These are phyloP conservation scores for Vitellaria paradoxa DNA, from an alignment of 179 eudicot genomes.

Conservation along the genomic window DNA sequence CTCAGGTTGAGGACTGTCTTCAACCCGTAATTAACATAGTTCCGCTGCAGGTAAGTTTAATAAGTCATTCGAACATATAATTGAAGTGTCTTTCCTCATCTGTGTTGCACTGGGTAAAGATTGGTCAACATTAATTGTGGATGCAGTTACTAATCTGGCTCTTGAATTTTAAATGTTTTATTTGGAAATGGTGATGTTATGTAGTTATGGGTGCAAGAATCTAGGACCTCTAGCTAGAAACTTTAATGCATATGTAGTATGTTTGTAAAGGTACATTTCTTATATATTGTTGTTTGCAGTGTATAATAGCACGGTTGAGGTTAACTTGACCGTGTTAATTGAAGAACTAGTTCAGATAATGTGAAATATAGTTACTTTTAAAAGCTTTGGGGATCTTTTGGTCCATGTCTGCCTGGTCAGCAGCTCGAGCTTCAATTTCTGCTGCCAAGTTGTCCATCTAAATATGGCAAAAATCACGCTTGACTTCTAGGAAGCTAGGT, in stretches of 20 bases:
- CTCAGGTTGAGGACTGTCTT: slow-evolving; percentile 74
- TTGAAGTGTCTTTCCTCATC: not conserved
- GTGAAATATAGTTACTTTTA: not conserved
- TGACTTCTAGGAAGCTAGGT: too few species aligned
- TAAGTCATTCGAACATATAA: not conserved
- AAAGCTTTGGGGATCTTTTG: not conserved
- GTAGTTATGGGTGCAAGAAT: not conserved
- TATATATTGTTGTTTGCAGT: not conserved
- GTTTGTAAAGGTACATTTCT: not conserved
- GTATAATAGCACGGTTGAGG: not conserved
- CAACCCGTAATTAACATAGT: slow-evolving; percentile 95
- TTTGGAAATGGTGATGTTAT: not conserved
- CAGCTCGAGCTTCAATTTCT: too few species aligned
- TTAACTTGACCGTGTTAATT: not conserved
- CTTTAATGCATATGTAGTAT: not conserved
- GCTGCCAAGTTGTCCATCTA: too few species aligned
- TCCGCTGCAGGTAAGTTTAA: slow-evolving; percentile 78
- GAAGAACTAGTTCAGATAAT: not conserved
- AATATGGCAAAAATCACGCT: too few species aligned
- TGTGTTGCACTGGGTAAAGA: not conserved
- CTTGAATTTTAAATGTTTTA: not conserved
- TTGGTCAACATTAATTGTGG: not conserved
- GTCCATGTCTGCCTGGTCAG: too few species aligned
- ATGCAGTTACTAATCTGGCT: not conserved
- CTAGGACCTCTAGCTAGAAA: slow-evolving; percentile 7